A percentile compares a stretch with the other conserved stretches of the same genome.
Conservation (phyloP, 345 rosid genomes). For the Trapa bicornis region DNA sequence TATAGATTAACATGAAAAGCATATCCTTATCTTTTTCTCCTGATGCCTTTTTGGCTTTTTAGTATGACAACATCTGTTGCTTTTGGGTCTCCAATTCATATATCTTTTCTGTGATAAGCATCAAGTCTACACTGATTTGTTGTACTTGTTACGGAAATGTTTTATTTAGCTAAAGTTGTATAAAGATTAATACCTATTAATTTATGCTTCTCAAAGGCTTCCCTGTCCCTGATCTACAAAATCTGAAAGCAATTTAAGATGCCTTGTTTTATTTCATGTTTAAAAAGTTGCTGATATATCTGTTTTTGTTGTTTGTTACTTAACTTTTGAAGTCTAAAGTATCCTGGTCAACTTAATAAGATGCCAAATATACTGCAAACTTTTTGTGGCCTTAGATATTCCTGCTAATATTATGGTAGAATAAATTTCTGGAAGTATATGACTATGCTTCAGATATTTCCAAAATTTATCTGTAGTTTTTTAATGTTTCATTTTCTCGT, state of each 20-base stretch:
- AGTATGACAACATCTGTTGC: no score
- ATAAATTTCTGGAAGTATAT: background rate
- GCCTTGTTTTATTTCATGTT: background rate
- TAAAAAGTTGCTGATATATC: background rate
- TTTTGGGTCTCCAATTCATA: no score
- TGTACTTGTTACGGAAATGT: no score
- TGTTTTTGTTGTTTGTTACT: background rate
- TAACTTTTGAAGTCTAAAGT: background rate
- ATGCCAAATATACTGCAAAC: background rate
- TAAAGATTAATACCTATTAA: no score
- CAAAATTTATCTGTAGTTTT: background rate
- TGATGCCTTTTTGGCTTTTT: no score
- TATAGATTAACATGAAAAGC: constrained; percentile 15
- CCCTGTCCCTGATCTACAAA: background rate
- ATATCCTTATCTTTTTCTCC: background rate
- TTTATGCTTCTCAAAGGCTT: background rate
- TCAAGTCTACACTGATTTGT: no score
- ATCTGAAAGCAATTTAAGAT: background rate
- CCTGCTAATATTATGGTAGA: background rate
- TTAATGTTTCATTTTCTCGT: background rate
- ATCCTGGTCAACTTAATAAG: background rate
- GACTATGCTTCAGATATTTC: background rate
- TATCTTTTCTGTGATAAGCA: no score
- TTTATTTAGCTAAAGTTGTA: no score
- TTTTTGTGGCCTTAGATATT: background rate